Evolutionary conservation across 1,284 basidiomycete species (phyloP), one percentile per base, ranked within the genome.

Genomic region (Ganoderma multipileum): DNA sequence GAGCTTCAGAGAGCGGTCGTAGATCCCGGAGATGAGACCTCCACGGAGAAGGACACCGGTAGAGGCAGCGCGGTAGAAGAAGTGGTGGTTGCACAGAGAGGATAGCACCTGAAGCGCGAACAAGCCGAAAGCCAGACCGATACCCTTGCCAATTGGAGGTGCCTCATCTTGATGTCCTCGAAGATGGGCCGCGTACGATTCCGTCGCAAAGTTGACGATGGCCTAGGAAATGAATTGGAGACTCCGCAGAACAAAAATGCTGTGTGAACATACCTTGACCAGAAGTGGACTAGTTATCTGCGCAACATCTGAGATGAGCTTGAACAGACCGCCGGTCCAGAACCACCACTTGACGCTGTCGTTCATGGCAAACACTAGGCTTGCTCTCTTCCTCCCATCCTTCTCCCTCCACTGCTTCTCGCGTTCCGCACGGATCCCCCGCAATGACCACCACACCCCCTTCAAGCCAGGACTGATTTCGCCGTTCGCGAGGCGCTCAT

Each of bases 21-120:
- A 99, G 66, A 98, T 92, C 11, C 93, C 91, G 0, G 94, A 91
- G 75, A 98, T 98, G 66, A 98, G 87, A 0, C 95, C 96, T 3
- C 92, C 91, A 58, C 96, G 91, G 4, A 95, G 78, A 26, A 97
- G 86, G 11, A 98, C 95, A 65, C 95, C 95, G 3, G 89, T 87
- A 0, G 89, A 88, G 52, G 89, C 87, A 33, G 86, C 84, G 33
- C 92, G 87, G 76, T 93, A 93, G 83, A 94, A 93, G 81, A 93
- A 96, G 73, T 96, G 95, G 73, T 96, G 89, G 6, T 87, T 86
- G 75, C 88, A 88, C 62, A 95, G 76, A 0, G 93, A 94, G 0
- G 89, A 79, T 33, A 91, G 75, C 38, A 94, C 64, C 76, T 96
- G 91, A 75, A 98, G 83, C 42, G 82, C 80, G 70, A 96, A 85